Base-by-base conservation (phyloP, 345 rosid species). In the Populus pruinosa region DNA sequence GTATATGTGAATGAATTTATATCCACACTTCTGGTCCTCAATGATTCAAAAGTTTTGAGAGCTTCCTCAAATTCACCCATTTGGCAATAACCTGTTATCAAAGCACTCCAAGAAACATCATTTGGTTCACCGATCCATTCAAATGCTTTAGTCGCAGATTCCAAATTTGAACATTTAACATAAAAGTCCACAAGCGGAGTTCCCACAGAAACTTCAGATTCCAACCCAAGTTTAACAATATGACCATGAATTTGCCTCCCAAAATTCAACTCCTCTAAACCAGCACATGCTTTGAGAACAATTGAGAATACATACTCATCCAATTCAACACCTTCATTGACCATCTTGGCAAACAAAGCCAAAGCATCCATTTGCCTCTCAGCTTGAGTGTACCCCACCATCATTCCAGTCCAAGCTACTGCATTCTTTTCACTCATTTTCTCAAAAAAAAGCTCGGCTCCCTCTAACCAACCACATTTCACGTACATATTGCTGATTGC, bases 141-240 rank as follows among this genome's bases (percentile, higher is more conserved):
- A 70, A 93, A 91, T 41, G 88, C 86, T 67, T 18, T 80, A 72
- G 76, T 79, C 73, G 97, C 97, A 79, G 85, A 89, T 65, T 87
- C 80, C 10, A 87, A 88, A 77, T 74, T 80, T 5, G 79, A 68
- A 72, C 92, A 93, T 84, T 93, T 93, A 75, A 84, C 77, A 73
- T 90, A 91, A 23, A 89, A 89, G 83, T 87, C 90, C 44, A 91
- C 91, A 0, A 93, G 91, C 65, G 97, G 93, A 78, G 97, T 93
- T 85, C 94, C 95, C 63, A 84, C 90, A 0, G 88, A 90, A 73
- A 90, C 95, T 49, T 90, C 88, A n/a, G 83, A 73, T 82, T 88
- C 94, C 76, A 91, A 44, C 70, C 96, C 90, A 74, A 84, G 85
- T 89, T 90, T 93, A 68, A 82, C 89, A 2, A 88, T 78, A 33